Conservation (phyloP, 192 early-diverging fungal species). For the Coemansia brasiliensis region DNA sequence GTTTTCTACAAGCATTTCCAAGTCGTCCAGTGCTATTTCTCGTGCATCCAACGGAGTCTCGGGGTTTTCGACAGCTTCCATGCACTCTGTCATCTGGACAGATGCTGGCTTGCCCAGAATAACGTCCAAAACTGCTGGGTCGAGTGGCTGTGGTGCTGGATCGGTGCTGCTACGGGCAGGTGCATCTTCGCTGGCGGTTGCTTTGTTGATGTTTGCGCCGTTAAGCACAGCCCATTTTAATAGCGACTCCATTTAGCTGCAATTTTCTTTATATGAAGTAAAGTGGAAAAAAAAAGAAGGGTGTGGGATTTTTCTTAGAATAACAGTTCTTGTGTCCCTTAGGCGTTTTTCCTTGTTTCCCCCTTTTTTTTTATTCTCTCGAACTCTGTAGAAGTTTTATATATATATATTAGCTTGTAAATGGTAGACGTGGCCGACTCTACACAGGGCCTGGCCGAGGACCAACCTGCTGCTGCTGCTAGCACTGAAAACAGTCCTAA, state of each 20-base stretch:
- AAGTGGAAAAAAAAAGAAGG: neutral
- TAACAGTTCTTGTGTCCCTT: too few relatives aligned
- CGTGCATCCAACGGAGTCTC: slow-evolving; percentile 64
- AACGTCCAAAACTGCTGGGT: slow-evolving; percentile 86
- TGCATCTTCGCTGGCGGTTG: slow-evolving; percentile 70
- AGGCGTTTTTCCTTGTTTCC: slow-evolving; percentile 3
- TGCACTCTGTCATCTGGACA: slow-evolving; percentile 81
- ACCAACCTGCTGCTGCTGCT: neutral
- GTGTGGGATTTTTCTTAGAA: too few relatives aligned
- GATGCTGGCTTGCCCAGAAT: slow-evolving; percentile 93
- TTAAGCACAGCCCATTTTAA: slow-evolving; percentile 77
- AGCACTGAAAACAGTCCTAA: neutral
- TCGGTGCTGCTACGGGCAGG: slow-evolving; percentile 34
- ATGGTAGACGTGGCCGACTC: slow-evolving; percentile 11
- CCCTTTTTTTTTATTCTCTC: slow-evolving; percentile 6
- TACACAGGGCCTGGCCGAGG: neutral
- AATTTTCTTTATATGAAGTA: neutral
- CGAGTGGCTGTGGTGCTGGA: slow-evolving; percentile 50
- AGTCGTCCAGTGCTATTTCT: slow-evolving; percentile 84
- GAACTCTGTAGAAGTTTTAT: slow-evolving; percentile 3
- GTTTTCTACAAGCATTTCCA: slow-evolving; percentile 87
- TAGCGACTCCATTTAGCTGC: slow-evolving; percentile 63
- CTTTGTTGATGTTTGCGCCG: slow-evolving; percentile 54
- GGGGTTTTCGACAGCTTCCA: slow-evolving; percentile 63
- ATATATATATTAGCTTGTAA: neutral